Percentiles rank a stretch among this genome's conserved stretches.
Evolutionary conservation across 768 basidiomycete genomes (phyloP).

Genomic region (Boletus pseudopeckii): DNA sequence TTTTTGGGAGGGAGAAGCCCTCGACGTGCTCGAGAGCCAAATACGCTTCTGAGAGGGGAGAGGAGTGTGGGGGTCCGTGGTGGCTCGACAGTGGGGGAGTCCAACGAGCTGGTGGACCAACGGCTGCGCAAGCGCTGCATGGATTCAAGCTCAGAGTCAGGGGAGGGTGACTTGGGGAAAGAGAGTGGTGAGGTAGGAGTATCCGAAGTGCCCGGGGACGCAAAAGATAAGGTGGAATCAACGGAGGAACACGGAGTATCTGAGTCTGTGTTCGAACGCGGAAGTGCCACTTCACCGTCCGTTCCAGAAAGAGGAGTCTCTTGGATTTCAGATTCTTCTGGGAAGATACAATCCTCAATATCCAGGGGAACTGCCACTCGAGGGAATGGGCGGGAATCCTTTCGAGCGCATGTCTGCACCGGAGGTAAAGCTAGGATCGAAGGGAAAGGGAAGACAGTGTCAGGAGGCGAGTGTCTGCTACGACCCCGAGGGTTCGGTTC

Average conservation of each 20-base stretch:
- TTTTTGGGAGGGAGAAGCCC: background rate
- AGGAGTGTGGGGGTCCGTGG: conserved; percentile 24
- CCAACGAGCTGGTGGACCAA: conserved; percentile 63
- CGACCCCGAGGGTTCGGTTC: conserved; percentile 27
- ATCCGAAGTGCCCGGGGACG: conserved; percentile 7
- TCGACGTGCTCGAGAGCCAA: conserved; percentile 24
- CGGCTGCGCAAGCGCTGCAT: conserved; percentile 49
- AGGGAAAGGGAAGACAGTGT: conserved; percentile 29
- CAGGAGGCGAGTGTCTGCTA: conserved; percentile 41
- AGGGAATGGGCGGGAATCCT: conserved; percentile 46
- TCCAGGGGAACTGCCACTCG: conserved; percentile 47
- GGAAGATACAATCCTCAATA: conserved; percentile 31
- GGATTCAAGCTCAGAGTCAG: conserved; percentile 19
- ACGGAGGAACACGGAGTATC: conserved; percentile 27
- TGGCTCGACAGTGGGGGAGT: conserved; percentile 28
- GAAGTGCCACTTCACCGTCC: conserved; percentile 10
- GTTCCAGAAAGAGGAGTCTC: conserved; percentile 12
- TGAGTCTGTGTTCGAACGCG: conserved; percentile 28
- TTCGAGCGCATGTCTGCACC: conserved; percentile 18
- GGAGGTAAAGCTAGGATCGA: conserved; percentile 30
- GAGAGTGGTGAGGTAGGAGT: conserved; percentile 9
- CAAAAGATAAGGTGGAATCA: conserved; percentile 22
- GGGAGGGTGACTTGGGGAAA: conserved; percentile 8
- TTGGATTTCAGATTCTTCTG: conserved; percentile 18
- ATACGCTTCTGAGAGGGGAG: conserved; percentile 37